Conservation (phyloP, 768 basidiomycete genomes). For the Fomitopsis serialis region DNA sequence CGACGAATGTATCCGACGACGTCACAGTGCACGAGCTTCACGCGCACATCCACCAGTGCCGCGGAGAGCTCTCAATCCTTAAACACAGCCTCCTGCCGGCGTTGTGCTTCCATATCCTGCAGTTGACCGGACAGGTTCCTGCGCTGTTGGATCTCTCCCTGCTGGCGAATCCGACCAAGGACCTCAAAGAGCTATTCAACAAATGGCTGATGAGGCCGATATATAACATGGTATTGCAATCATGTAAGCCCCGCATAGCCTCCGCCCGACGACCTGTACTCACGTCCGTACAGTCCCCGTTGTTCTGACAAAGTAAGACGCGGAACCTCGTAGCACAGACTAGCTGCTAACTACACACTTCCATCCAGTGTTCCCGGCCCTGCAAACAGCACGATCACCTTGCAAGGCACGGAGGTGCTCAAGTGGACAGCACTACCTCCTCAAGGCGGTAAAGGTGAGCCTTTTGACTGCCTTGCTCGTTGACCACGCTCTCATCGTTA, state of each 20-base stretch:
- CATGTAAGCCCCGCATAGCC: constrained; percentile 8
- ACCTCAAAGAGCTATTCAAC: constrained; percentile 3
- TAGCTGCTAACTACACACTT: background rate
- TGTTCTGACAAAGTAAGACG: constrained; percentile 15
- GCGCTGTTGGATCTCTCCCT: constrained; percentile 13
- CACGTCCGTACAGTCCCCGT: constrained; percentile 11
- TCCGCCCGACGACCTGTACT: background rate
- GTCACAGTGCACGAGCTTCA: constrained; percentile 12
- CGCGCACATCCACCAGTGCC: constrained; percentile 18
- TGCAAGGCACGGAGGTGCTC: constrained; percentile 15
- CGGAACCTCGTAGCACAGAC: background rate
- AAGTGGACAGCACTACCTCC: constrained; percentile 17
- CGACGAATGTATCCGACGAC: constrained; percentile 1
- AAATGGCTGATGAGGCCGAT: constrained; percentile 12
- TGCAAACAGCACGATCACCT: constrained; percentile 14
- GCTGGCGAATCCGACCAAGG: constrained; percentile 7
- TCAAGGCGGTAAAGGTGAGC: constrained; percentile 16
- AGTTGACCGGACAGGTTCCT: constrained; percentile 17
- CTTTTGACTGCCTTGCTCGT: background rate
- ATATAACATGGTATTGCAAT: constrained; percentile 9
- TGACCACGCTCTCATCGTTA: background rate
- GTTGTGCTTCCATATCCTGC: constrained; percentile 12
- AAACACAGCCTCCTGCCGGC: constrained; percentile 16
- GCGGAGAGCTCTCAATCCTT: constrained; percentile 15
- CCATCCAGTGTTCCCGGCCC: constrained; percentile 17